Evolutionary conservation across 2,329 filamentous ascomycete genomes (phyloP), one percentile per base, ranked within the genome.

Genomic region (Aschersonia sp.): DNA sequence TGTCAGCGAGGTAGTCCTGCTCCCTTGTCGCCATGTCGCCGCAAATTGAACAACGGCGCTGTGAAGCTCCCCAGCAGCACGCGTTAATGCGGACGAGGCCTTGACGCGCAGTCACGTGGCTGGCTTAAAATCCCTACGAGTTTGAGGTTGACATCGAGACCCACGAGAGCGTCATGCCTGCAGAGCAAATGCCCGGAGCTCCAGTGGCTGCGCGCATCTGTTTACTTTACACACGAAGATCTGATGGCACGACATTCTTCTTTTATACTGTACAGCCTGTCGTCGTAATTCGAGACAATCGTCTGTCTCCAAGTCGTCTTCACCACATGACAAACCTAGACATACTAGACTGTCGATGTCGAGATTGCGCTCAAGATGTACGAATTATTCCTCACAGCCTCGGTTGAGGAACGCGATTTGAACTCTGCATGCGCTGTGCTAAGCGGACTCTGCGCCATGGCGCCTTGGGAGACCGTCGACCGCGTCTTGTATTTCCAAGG

Each of bases 341-440:
- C 20, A 20, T 20, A 9, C n/a, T 2, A n/a, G 5, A 44, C 28
- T 31, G 31, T n/a, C 43, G n/a, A 9, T 7, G 20, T 43, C 20
- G 35, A 12, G 10, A 28, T 3, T 30, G 12, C 28, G 10, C 20
- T 49, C 49, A 52, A 12, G 46, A 80, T 79, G 75, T 72, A 78
- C 56, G 77, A 81, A 59, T 62, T 81, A 20, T 80, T 79, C 54
- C 67, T 81, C 49, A 75, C 75, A 4, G 70, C 74, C 7, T 58
- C 71, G 44, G 68, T 82, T 47, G 64, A 67, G 20, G 69, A 73
- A 48, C 65, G 61, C 50, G 73, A 78, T 53, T 65, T 75, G 38
- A 60, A 64, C 45, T 67, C 63, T 49, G 72, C 71, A 28, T 69
- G 72, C 47, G 68, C 72, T 1, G 66, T 83, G 7, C 61, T 83